A percentile compares a stretch with the other conserved stretches of the same genome.
phyloP scores from a whole-genome alignment of 2,329 filamentous ascomycete species.

The Penicillium frequentans region DNA sequence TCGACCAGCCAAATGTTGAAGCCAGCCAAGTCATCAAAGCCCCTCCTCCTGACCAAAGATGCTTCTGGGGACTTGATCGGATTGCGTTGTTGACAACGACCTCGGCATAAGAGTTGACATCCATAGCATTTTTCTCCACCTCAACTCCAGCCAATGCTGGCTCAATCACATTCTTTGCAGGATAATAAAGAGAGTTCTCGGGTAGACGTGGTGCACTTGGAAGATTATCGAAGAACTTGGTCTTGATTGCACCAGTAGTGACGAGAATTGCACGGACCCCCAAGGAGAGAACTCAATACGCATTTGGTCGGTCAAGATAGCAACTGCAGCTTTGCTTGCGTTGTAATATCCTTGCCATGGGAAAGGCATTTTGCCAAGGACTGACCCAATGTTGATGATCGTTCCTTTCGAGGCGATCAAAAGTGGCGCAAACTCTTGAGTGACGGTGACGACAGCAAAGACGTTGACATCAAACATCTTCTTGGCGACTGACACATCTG shows the following conservation, averaged over 20 bases:
- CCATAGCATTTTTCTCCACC: neutral
- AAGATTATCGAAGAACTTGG: neutral
- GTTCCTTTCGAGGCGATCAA: conserved; percentile 23
- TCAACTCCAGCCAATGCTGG: neutral
- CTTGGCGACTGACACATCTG: conserved; percentile 30
- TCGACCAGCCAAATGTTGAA: neutral
- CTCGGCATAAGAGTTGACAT: neutral
- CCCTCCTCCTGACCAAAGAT: neutral
- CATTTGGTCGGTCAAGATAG: neutral
- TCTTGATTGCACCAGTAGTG: neutral
- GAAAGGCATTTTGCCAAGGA: neutral
- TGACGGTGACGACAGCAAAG: conserved; percentile 11
- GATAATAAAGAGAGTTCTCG: neutral
- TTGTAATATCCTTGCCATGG: neutral
- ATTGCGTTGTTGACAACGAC: neutral
- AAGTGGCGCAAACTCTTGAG: conserved; percentile 26
- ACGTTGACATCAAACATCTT: conserved; percentile 19
- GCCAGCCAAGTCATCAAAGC: neutral
- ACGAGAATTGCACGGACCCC: neutral
- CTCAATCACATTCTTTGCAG: neutral
- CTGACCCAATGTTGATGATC: conserved; percentile 17
- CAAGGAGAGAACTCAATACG: neutral
- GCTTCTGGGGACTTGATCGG: neutral
- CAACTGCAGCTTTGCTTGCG: neutral
- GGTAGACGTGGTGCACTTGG: neutral